Evolutionary conservation across 345 rosid species (phyloP).

Genomic region (Syzygium grande): DNA sequence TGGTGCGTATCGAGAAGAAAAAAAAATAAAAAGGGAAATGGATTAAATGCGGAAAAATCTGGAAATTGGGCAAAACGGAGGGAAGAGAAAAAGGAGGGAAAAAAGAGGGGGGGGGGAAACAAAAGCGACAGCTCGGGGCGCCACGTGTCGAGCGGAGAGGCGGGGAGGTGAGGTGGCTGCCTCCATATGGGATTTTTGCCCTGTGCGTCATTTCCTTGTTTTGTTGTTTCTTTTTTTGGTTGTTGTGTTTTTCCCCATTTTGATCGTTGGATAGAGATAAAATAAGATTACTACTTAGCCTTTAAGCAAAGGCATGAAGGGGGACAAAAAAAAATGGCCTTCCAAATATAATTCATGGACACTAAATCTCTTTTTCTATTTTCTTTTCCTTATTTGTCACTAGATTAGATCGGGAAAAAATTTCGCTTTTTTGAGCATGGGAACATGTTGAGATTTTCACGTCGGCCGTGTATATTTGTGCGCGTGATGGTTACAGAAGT

Average conservation of each 20-base stretch:
- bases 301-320: background rate
- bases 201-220: background rate
- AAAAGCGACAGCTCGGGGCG: accelerated
- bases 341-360: background rate
- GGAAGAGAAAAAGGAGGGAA: too few species aligned
- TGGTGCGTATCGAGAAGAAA: background rate
- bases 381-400: too few species aligned
- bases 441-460: too few species aligned
- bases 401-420: too few species aligned
- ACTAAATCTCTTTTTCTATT: background rate
- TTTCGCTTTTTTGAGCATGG: too few species aligned
- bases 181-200: background rate
- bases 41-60: too few species aligned
- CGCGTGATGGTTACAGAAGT: too few species aligned
- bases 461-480: too few species aligned
- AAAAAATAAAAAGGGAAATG: too few species aligned
- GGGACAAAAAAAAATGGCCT: background rate
- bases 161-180: background rate
- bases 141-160: background rate
- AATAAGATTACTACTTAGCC: background rate
- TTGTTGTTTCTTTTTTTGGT: background rate
- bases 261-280: background rate
- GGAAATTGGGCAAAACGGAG: too few species aligned
- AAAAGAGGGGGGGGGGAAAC: background rate
- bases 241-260: background rate